Evolutionary conservation across 1,139 yeast genomes (phyloP).

Genomic region (Pneumocystis jirovecii): DNA sequence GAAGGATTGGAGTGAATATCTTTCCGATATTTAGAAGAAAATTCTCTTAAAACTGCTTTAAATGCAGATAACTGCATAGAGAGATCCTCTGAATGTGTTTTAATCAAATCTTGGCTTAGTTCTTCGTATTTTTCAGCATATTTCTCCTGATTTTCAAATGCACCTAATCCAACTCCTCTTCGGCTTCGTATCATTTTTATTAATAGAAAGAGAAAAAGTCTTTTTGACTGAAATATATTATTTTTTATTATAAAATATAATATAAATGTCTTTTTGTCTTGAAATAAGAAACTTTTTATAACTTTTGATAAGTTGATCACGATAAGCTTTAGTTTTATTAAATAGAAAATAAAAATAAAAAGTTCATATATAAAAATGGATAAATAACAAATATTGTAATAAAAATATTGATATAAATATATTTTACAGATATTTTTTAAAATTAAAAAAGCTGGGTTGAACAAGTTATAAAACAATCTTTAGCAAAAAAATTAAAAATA

Average conservation of each 20-base stretch:
- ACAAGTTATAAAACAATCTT: no score
- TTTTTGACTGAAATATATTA: neutral
- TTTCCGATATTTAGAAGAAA: conserved; percentile 38
- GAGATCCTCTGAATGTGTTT: conserved; percentile 24
- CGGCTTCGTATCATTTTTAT: conserved; percentile 1
- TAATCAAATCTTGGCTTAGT: conserved; percentile 22
- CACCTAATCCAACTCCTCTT: conserved; percentile 27
- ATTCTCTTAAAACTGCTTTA: conserved; percentile 25
- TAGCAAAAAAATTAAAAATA: no score
- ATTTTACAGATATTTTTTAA: no score
- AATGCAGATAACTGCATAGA: conserved; percentile 27
- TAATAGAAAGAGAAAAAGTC: neutral
- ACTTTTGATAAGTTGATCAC: neutral
- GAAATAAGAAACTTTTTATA: no score
- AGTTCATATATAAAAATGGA: conserved; percentile 4
- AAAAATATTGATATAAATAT: no score
- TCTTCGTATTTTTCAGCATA: conserved; percentile 24
- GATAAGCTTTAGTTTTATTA: no score
- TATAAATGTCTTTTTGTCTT: no score
- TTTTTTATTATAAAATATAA: neutral
- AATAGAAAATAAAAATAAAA: no score
- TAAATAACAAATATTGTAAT: no score
- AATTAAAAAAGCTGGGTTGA: no score
- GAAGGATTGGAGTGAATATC: conserved; percentile 52
- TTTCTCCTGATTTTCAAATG: conserved; percentile 25